Conservation (phyloP, 306 rosid species). For the Dryas drummondii region DNA sequence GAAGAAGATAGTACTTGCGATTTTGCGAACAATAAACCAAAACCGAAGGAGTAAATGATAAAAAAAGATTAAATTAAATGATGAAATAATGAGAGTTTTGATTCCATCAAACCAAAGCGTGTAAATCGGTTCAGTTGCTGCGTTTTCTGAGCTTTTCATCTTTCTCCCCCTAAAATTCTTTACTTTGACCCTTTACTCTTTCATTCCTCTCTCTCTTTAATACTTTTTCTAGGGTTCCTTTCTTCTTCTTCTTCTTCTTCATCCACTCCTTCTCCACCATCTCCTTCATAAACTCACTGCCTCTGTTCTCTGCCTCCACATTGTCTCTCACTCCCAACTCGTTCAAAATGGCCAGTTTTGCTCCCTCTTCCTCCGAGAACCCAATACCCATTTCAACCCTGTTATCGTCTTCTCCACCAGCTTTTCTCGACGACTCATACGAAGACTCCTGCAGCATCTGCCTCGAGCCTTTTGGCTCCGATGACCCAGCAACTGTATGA, state of each 20-base stretch:
- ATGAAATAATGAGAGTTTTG: constrained; percentile 20
- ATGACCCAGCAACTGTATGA: constrained; percentile 78
- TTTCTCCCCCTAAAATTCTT: constrained; percentile 18
- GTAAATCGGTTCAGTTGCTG: constrained; percentile 58
- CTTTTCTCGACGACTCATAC: constrained; percentile 44
- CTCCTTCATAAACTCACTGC: constrained; percentile 16
- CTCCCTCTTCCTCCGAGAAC: constrained; percentile 33
- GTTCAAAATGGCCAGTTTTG: constrained; percentile 45
- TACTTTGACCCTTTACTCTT: constrained; percentile 43
- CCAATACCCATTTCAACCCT: constrained; percentile 20
- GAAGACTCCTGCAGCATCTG: constrained; percentile 91
- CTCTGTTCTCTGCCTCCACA: constrained; percentile 6
- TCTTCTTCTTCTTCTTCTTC: constrained; percentile 27
- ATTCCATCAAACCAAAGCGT: constrained; percentile 54
- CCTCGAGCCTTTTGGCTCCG: constrained; percentile 60
- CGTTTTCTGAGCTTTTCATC: constrained; percentile 34
- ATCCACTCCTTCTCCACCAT: background rate
- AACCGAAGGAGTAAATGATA: background rate
- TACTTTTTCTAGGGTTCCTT: constrained; percentile 47
- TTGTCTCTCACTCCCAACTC: background rate
- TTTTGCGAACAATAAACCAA: constrained; percentile 3
- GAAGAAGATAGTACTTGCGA: background rate
- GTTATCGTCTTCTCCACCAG: constrained; percentile 29
- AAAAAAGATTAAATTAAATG: background rate
- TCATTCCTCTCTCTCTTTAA: background rate